Conservation (phyloP, 768 basidiomycete genomes). For the Kwoniella sp. region DNA sequence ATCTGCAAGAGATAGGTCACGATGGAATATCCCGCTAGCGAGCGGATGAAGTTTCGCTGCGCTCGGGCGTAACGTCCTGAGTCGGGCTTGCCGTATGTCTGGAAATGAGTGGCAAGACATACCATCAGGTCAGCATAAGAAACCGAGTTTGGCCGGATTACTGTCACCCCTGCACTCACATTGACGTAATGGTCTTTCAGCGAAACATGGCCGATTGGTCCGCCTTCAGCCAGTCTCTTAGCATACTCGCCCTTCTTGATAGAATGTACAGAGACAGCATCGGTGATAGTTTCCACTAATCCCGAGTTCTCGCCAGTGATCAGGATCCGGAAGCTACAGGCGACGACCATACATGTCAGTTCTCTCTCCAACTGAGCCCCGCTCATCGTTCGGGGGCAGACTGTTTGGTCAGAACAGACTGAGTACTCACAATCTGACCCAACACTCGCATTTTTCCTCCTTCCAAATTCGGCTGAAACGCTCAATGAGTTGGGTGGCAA, state of each 20-base stretch:
- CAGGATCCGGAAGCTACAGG: slow-evolving; percentile 85
- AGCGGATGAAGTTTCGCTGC: slow-evolving; percentile 90
- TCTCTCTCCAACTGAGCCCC: background rate
- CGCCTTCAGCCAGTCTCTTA: slow-evolving; percentile 74
- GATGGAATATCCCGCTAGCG: slow-evolving; percentile 89
- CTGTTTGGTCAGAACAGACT: no score
- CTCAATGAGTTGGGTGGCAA: slow-evolving; percentile 90
- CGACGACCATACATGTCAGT: background rate
- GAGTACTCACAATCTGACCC: slow-evolving; percentile 80
- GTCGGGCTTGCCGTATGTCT: slow-evolving; percentile 88
- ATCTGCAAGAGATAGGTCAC: slow-evolving; percentile 96
- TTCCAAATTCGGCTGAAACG: slow-evolving; percentile 93
- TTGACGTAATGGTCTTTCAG: slow-evolving; percentile 88
- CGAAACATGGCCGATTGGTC: slow-evolving; percentile 76
- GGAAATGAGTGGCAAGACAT: slow-evolving; percentile 9
- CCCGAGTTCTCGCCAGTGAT: slow-evolving; percentile 93
- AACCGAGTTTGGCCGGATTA: no score
- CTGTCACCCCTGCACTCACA: slow-evolving; percentile 60
- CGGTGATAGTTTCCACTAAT: slow-evolving; percentile 95
- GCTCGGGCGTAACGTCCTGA: slow-evolving; percentile 86
- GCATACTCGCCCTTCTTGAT: slow-evolving; percentile 99
- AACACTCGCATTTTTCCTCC: slow-evolving; percentile 88
- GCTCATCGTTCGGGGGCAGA: background rate
- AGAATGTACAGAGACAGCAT: slow-evolving; percentile 96
- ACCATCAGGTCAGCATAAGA: no score